These are phyloP conservation scores for Xylariaceae sp. DNA, from an alignment of 2,329 filamentous ascomycete genomes.

Conservation along the genomic window DNA sequence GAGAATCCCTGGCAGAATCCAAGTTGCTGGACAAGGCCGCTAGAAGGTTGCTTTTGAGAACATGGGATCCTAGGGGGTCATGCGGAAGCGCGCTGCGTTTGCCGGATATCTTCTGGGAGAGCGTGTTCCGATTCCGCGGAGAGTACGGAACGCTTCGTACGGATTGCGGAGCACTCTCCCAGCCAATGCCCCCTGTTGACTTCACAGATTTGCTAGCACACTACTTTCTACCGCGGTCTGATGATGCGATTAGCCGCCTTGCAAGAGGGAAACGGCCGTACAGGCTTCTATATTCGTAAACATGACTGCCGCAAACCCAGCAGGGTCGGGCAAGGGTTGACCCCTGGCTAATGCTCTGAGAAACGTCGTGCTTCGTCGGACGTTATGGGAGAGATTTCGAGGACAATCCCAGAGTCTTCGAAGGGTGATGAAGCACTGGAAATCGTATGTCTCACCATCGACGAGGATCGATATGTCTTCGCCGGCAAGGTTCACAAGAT, in stretches of 20 bases:
- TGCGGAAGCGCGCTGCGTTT: constrained; percentile 12
- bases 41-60: constrained; percentile 91
- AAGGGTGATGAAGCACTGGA: background rate
- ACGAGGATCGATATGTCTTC: constrained; percentile 18
- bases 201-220: constrained; percentile 10
- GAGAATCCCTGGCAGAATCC: constrained; percentile 84
- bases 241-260: constrained; percentile 18
- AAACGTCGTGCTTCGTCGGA: no score
- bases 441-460: constrained; percentile 12
- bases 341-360: background rate
- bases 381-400: no score
- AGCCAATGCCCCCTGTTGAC: constrained; percentile 5
- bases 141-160: background rate
- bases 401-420: background rate
- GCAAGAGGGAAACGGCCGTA: constrained; percentile 11
- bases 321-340: constrained; percentile 14
- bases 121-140: constrained; percentile 9
- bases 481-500: constrained; percentile 11
- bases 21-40: constrained; percentile 88
- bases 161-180: no score
- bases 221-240: constrained; percentile 13
- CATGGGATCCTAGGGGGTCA: constrained; percentile 9
- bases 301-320: constrained; percentile 19
- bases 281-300: constrained; percentile 3
- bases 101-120: constrained; percentile 16